Percentiles rank a stretch among this genome's conserved stretches.
These are phyloP conservation scores for Fusarium sp. DNA, from an alignment of 2,329 filamentous ascomycete species.

Conservation along the genomic window DNA sequence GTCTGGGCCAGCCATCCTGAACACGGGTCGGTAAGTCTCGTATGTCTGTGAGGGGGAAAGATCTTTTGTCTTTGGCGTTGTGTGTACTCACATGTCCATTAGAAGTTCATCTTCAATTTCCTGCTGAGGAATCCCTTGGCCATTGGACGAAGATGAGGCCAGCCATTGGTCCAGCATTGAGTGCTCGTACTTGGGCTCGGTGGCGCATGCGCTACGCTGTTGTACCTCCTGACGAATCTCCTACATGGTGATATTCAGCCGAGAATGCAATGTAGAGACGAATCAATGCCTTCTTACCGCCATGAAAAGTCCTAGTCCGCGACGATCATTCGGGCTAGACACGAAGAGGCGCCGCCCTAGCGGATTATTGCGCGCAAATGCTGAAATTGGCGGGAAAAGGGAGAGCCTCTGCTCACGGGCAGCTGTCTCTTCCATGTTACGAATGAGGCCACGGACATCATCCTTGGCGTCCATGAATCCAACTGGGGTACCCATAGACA, in stretches of 20 bases:
- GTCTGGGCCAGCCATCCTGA: not conserved
- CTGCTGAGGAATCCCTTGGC: not conserved
- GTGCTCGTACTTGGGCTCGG: not conserved
- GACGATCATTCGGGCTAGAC: not conserved
- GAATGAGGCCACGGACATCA: not conserved
- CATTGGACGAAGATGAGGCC: not conserved
- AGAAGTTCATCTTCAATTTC: not conserved
- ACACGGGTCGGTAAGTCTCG: not conserved
- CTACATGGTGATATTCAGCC: conserved; percentile 1
- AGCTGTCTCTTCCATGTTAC: not conserved
- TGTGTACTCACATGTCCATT: not conserved
- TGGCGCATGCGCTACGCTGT: not conserved
- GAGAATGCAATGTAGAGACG: not conserved
- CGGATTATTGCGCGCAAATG: conserved; percentile 1
- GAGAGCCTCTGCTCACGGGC: not conserved
- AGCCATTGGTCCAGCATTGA: conserved; percentile 1
- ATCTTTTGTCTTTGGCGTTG: not conserved
- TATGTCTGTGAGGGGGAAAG: not conserved
- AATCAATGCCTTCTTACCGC: not conserved
- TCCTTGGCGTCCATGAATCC: not conserved
- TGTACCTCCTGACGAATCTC: conserved; percentile 1
- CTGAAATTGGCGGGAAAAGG: not conserved
- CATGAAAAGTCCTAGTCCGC: not conserved
- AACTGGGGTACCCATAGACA: not conserved
- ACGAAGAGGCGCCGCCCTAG: not conserved